A percentile compares a stretch with the other conserved stretches of the same genome.
Evolutionary conservation across 805 yeast species (phyloP).

Genomic region (Candida loeiensis): DNA sequence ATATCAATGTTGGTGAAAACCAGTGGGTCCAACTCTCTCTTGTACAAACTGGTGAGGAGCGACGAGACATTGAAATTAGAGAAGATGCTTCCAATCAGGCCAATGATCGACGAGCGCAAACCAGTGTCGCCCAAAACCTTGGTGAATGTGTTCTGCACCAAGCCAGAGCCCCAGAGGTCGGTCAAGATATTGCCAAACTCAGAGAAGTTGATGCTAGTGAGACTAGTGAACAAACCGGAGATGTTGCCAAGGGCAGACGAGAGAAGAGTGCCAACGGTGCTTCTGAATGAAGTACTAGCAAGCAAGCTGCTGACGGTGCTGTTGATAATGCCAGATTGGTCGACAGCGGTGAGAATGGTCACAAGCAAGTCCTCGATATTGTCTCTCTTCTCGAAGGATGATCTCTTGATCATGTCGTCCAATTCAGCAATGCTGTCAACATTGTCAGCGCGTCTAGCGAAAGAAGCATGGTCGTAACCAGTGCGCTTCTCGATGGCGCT

Average conservation of each 20-base stretch:
- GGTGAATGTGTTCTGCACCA: conserved; percentile 20
- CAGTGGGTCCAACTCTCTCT: conserved; percentile 4
- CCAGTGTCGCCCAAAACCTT: conserved; percentile 21
- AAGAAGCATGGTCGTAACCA: neutral
- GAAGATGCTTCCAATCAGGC: conserved; percentile 20
- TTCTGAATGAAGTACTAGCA: conserved; percentile 22
- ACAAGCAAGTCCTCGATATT: conserved; percentile 28
- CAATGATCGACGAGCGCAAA: conserved; percentile 21
- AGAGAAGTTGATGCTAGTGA: conserved; percentile 15
- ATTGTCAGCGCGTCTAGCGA: conserved; percentile 3
- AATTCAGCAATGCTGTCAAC: neutral
- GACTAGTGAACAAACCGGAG: conserved; percentile 10
- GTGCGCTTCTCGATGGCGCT: neutral
- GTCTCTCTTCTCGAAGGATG: conserved; percentile 20
- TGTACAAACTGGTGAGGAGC: conserved; percentile 1
- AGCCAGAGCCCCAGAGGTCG: conserved; percentile 21
- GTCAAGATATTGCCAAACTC: conserved; percentile 19
- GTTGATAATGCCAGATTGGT: conserved; percentile 24
- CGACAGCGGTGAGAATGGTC: conserved; percentile 26
- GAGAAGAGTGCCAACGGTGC: conserved; percentile 20
- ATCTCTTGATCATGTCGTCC: conserved; percentile 2
- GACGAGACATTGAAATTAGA: conserved; percentile 7
- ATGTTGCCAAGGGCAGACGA: conserved; percentile 22
- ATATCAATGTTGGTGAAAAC: conserved; percentile 2
- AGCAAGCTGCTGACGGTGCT: conserved; percentile 23